Conservation (phyloP, 2,329 filamentous ascomycete species). For the Microsporum ferrugineum region DNA sequence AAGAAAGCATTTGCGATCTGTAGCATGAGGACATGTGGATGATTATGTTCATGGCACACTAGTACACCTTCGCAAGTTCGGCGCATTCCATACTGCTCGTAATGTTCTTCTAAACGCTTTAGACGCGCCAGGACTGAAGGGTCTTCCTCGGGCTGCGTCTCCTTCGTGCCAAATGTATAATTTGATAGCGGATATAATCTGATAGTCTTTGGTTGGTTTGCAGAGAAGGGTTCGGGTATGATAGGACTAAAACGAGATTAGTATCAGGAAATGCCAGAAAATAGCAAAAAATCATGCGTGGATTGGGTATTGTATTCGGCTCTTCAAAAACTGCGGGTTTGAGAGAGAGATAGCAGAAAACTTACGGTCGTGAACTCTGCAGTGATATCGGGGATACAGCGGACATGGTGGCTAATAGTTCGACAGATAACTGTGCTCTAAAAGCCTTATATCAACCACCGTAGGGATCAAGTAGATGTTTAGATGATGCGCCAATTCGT, state of each 20-base stretch:
- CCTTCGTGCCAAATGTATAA: slow-evolving; percentile 98
- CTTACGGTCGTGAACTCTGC: slow-evolving; percentile 61
- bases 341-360: slow-evolving; percentile 6
- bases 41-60: slow-evolving; percentile 97
- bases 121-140: slow-evolving; percentile 86
- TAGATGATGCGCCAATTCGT: neutral
- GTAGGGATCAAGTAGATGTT: neutral
- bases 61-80: slow-evolving; percentile 94
- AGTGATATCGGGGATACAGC: slow-evolving; percentile 66
- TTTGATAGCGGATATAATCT: slow-evolving; percentile 90
- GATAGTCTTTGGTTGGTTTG: slow-evolving; percentile 79
- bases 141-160: slow-evolving; percentile 95
- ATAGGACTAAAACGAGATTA: slow-evolving; percentile 45
- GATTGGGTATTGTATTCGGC: neutral
- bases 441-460: neutral
- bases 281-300: neutral
- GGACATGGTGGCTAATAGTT: slow-evolving; percentile 50
- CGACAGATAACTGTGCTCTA: neutral
- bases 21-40: slow-evolving; percentile 96
- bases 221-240: slow-evolving; percentile 72
- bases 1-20: slow-evolving; percentile 99
- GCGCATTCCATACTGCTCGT: slow-evolving; percentile 83
- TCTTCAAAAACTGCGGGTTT: neutral
- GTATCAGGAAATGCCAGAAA: neutral
- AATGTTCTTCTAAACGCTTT: slow-evolving; percentile 93